Evolutionary conservation across 192 early-diverging fungal species (phyloP), one percentile per base, ranked within the genome.

Genomic region (Blastocladiella britannica): DNA sequence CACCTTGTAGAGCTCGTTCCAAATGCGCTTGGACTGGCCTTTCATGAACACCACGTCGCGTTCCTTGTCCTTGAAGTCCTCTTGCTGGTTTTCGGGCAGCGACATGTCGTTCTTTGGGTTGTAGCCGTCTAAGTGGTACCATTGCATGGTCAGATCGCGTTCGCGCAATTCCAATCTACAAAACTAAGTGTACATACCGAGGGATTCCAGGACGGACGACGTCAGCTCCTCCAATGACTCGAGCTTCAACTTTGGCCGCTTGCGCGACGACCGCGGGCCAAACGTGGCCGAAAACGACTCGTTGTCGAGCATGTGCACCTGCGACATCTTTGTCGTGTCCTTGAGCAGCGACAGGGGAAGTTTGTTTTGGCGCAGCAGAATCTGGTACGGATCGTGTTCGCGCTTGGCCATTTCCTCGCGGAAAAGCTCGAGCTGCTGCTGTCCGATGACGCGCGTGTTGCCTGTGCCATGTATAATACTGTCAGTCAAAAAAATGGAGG

Each of bases 1-100:
- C 29, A 94, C 89, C 75, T 98, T 98, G 78, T 98, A 95, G 37
- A 98, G 72, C 69, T 98, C 94, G 70, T 85, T 85, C 94, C 94
- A 98, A 58, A 98, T 98, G 65, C 94, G 83, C 67, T 87, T 90
- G 1, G 89, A 92, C 62, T 92, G 89, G 56, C 94, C 94, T 51
- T 89, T 90, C 28, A 78, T 80, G 62, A 98, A 83, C 59, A 89
- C 82, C 64, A 88, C 88, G 64, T 91, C 88, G 60, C 86, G 76
- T 25, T 80, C 79, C 27, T 76, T 82, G 55, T 88, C 85, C 2
- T 70, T 70, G 53, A 71, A 84, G 63, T 86, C 87, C 29, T 63
- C 76, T 66, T 72, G 65, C 63, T 75, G 69, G 71, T 93, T 93
- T 26, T 81, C 79, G 26, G 82, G 64, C 60, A 93, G 71, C 54